A percentile compares a stretch with the other conserved stretches of the same genome.
phyloP scores from a whole-genome alignment of 1,284 basidiomycete genomes.

The Mycena citricolor region DNA sequence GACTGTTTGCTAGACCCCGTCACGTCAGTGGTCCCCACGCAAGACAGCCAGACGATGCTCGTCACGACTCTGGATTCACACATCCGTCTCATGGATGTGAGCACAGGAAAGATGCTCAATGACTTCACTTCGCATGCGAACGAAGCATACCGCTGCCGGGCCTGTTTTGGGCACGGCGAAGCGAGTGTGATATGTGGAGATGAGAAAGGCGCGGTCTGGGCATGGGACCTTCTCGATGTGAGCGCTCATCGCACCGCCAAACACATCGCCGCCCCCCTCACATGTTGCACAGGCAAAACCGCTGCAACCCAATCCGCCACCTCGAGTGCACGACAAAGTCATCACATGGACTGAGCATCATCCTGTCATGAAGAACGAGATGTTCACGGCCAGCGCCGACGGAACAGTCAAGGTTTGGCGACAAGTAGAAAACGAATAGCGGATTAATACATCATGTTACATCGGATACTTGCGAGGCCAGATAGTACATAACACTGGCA shows the following conservation, averaged over 20 bases:
- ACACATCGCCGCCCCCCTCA: too few species aligned
- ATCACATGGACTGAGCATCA: conserved; percentile 92
- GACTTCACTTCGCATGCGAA: conserved; percentile 81
- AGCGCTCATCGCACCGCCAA: conserved; percentile 37
- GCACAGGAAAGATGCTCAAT: conserved; percentile 84
- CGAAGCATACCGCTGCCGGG: conserved; percentile 74
- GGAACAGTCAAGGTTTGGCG: conserved; percentile 84
- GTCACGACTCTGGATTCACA: conserved; percentile 84
- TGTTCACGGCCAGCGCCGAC: conserved; percentile 87
- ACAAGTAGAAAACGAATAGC: conserved; percentile 13
- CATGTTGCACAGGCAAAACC: conserved; percentile 55
- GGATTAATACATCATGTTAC: conserved; percentile 2
- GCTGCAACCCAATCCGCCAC: conserved; percentile 64
- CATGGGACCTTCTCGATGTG: conserved; percentile 91
- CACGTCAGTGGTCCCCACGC: conserved; percentile 74
- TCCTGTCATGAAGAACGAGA: conserved; percentile 76
- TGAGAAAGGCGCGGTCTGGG: conserved; percentile 85
- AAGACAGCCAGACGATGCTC: conserved; percentile 76
- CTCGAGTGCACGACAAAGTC: conserved; percentile 76
- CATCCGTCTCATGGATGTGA: conserved; percentile 82
- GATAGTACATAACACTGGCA: too few species aligned
- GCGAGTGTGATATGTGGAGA: conserved; percentile 85
- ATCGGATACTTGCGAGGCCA: too few species aligned
- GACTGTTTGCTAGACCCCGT: conserved; percentile 66
- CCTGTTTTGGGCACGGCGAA: conserved; percentile 84